phyloP scores from a whole-genome alignment of 164 flowering plant genomes.

The Amborella trichopoda region DNA sequence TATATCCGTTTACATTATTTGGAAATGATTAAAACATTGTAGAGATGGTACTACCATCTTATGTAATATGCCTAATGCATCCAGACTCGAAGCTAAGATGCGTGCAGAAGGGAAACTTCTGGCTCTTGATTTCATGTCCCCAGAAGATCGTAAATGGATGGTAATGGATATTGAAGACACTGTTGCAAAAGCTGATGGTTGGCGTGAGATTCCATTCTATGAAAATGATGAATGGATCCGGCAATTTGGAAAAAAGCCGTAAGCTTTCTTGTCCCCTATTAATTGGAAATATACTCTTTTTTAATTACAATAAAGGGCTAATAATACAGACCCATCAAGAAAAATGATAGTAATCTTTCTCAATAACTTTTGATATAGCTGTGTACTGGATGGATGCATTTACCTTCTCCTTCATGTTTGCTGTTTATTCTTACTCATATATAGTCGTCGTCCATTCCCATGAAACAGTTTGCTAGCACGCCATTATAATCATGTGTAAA shows the following conservation, averaged over 20 bases:
- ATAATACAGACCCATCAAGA: too few relatives aligned
- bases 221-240: slow-evolving; percentile 62
- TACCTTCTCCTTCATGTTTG: too few relatives aligned
- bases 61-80: not conserved
- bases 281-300: too few relatives aligned
- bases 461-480: too few relatives aligned
- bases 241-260: slow-evolving; percentile 71
- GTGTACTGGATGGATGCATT: too few relatives aligned
- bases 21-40: not conserved
- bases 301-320: too few relatives aligned
- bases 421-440: too few relatives aligned
- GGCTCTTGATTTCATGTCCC: slow-evolving; percentile 68
- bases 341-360: too few relatives aligned
- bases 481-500: too few relatives aligned
- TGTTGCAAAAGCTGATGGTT: slow-evolving; percentile 31
- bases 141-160: slow-evolving; percentile 86
- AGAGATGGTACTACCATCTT: not conserved
- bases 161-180: slow-evolving; percentile 95
- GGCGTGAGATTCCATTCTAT: slow-evolving; percentile 55
- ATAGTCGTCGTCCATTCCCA: too few relatives aligned
- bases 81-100: slow-evolving; percentile 82
- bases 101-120: slow-evolving; percentile 77
- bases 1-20: slow-evolving; percentile 3
- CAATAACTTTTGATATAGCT: too few relatives aligned
- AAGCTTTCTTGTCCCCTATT: slow-evolving; percentile 21